Conservation (phyloP, 495 filamentous ascomycete species). For the Hypoxylon rickii region DNA sequence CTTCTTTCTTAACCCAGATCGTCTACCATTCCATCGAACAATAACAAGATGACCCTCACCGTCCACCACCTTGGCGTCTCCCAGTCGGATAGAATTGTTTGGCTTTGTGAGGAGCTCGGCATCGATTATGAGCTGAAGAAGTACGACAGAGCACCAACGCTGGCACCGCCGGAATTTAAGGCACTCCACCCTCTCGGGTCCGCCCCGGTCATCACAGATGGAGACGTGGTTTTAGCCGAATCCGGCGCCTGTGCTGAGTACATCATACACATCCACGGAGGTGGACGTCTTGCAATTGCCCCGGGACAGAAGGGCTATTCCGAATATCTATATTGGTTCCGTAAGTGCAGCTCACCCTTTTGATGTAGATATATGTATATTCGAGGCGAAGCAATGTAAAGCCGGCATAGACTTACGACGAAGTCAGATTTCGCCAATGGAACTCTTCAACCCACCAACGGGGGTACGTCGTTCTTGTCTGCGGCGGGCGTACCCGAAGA, state of each 20-base stretch:
- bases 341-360: conserved; percentile 10
- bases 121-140: conserved; percentile 56
- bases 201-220: conserved; percentile 62
- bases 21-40: no score
- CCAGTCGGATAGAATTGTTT: conserved; percentile 65
- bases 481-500: conserved; percentile 8
- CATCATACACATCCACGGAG: conserved; percentile 56
- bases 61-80: conserved; percentile 62
- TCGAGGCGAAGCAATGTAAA: no score
- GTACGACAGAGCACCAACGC: conserved; percentile 55
- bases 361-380: no score
- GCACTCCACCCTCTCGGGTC: conserved; percentile 56
- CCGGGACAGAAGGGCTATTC: conserved; percentile 53
- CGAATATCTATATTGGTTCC: conserved; percentile 65
- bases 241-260: conserved; percentile 61
- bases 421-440: conserved; percentile 56
- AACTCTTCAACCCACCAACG: conserved; percentile 52
- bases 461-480: conserved; percentile 8
- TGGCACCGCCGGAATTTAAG: conserved; percentile 58
- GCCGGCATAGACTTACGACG: not conserved
- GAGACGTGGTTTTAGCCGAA: conserved; percentile 56
- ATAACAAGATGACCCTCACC: conserved; percentile 52
- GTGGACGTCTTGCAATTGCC: conserved; percentile 47
- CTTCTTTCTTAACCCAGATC: no score
- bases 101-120: conserved; percentile 66